phyloP scores from a whole-genome alignment of 2,329 filamentous ascomycete genomes.

The Albophoma yamanashiensis region DNA sequence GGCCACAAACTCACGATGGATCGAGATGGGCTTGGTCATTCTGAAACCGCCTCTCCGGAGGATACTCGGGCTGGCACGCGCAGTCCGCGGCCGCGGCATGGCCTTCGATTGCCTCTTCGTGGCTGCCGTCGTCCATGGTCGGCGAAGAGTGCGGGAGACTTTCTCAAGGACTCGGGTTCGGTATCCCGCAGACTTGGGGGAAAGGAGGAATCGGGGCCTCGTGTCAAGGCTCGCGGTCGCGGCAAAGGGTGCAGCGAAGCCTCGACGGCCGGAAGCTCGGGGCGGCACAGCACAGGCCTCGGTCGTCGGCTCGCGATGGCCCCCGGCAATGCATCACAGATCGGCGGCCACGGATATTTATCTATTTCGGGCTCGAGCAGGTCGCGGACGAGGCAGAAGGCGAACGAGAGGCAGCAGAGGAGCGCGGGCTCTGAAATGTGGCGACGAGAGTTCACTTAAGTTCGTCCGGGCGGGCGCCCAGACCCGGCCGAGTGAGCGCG shows the following conservation, averaged over 20 bases:
- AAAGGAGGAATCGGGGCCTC: not conserved
- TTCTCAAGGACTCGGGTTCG: not conserved
- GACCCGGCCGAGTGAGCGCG: not conserved
- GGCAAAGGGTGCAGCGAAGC: not conserved
- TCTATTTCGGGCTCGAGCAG: not conserved
- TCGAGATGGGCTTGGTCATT: constrained; percentile 31
- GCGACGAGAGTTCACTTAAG: not conserved
- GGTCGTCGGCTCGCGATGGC: not conserved
- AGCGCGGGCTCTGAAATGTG: not conserved
- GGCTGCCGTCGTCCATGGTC: constrained; percentile 30
- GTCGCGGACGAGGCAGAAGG: not conserved
- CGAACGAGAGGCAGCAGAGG: not conserved
- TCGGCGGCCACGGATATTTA: not conserved
- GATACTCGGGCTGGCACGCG: constrained; percentile 7
- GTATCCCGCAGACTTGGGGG: not conserved
- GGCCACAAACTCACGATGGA: constrained; percentile 25
- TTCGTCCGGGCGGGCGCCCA: too few species aligned
- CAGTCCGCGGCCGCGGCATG: constrained; percentile 17
- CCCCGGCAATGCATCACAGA: not conserved
- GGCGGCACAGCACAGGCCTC: not conserved
- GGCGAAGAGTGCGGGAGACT: too few species aligned
- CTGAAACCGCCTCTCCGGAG: constrained; percentile 16
- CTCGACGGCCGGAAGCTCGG: not conserved
- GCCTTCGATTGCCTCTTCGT: constrained; percentile 25
- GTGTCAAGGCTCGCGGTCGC: not conserved